Evolutionary conservation across 1,284 basidiomycete species (phyloP).

Genomic region (Trichosporon sp.): DNA sequence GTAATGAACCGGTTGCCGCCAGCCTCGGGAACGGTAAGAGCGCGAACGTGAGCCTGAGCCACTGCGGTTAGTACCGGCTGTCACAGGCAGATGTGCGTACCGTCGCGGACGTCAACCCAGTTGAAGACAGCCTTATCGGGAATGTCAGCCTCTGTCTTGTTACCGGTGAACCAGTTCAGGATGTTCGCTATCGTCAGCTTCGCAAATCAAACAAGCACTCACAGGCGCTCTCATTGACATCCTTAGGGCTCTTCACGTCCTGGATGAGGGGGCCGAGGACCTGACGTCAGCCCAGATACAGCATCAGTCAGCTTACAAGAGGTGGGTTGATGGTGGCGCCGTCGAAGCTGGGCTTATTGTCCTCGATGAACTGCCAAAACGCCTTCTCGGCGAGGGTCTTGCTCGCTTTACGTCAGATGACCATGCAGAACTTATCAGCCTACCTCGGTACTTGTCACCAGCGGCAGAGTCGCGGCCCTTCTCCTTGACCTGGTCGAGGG

Average conservation of each 20-base stretch:
- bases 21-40: constrained; percentile 63
- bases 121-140: constrained; percentile 45
- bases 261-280: constrained; percentile 61
- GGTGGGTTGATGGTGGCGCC: constrained; percentile 64
- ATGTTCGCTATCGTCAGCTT: constrained; percentile 40
- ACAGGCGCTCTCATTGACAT: constrained; percentile 63
- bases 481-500: constrained; percentile 61
- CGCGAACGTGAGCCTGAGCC: constrained; percentile 64
- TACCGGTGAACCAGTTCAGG: constrained; percentile 55
- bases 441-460: constrained; percentile 60
- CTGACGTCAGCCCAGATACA: constrained; percentile 26
- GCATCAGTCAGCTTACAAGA: constrained; percentile 60
- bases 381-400: constrained; percentile 69
- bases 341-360: constrained; percentile 64
- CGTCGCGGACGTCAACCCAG: constrained; percentile 65
- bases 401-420: constrained; percentile 25
- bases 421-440: neutral
- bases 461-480: constrained; percentile 60
- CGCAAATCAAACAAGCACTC: constrained; percentile 31
- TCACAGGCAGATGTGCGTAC: constrained; percentile 30
- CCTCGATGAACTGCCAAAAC: constrained; percentile 59
- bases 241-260: constrained; percentile 58
- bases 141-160: constrained; percentile 54
- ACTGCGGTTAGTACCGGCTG: constrained; percentile 45
- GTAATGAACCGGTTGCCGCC: constrained; percentile 66